phyloP scores from a whole-genome alignment of 1,284 basidiomycete genomes.

The Pterulicium gracile region DNA sequence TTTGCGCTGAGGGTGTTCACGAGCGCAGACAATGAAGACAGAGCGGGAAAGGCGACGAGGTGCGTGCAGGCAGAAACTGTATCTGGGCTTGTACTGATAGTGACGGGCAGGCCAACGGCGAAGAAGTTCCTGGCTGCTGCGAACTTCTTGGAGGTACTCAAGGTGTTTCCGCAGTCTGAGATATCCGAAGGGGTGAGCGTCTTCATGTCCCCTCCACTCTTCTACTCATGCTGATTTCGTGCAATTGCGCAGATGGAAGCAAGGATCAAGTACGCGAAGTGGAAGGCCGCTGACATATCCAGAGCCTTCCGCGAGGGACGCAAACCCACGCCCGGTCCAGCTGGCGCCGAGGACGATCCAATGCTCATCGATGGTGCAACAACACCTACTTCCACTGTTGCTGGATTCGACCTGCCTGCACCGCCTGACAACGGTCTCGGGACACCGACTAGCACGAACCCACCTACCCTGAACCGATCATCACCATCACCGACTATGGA shows the following conservation, averaged over 20 bases:
- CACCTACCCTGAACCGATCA: slow-evolving; percentile 9
- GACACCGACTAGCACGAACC: neutral
- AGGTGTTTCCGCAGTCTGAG: slow-evolving; percentile 56
- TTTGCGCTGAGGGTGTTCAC: slow-evolving; percentile 78
- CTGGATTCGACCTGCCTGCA: slow-evolving; percentile 16
- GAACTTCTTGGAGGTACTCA: slow-evolving; percentile 79
- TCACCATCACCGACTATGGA: neutral
- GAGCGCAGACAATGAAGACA: slow-evolving; percentile 86
- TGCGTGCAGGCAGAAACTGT: slow-evolving; percentile 18
- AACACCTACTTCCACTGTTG: slow-evolving; percentile 10
- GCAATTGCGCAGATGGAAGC: slow-evolving; percentile 42
- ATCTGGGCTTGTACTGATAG: slow-evolving; percentile 8
- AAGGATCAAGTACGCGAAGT: slow-evolving; percentile 84
- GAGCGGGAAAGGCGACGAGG: slow-evolving; percentile 68
- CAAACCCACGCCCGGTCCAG: slow-evolving; percentile 56
- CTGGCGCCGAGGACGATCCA: slow-evolving; percentile 28
- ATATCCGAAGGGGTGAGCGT: slow-evolving; percentile 34
- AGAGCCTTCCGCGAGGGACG: slow-evolving; percentile 85
- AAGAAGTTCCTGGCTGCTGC: slow-evolving; percentile 83
- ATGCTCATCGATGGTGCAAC: slow-evolving; percentile 13
- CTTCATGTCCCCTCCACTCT: slow-evolving; percentile 1
- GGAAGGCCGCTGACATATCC: slow-evolving; percentile 86
- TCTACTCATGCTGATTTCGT: slow-evolving; percentile 7
- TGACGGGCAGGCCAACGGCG: slow-evolving; percentile 57
- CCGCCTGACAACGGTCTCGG: slow-evolving; percentile 9